Percentiles rank a stretch among this genome's conserved stretches.
Conservation (phyloP, 2,329 filamentous ascomycete genomes). For the Aschersonia sp. region DNA sequence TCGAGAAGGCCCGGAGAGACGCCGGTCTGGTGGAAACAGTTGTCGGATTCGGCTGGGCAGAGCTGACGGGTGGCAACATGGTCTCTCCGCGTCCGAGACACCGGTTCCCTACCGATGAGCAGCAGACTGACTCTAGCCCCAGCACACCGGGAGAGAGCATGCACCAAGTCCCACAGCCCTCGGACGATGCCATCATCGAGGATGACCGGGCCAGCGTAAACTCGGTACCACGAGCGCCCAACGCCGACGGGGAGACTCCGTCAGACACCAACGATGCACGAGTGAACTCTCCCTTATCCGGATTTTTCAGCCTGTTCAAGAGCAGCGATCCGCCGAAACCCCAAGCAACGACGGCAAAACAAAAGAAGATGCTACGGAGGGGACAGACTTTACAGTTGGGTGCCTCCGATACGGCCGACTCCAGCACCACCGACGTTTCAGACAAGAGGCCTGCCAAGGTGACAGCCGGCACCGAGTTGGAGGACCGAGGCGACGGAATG, state of each 20-base stretch:
- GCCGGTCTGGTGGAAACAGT: conserved; percentile 87
- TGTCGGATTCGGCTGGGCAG: conserved; percentile 87
- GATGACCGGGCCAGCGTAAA: conserved; percentile 48
- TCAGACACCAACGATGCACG: conserved; percentile 17
- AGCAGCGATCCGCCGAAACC: conserved; percentile 35
- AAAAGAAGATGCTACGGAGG: conserved; percentile 58
- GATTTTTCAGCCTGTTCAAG: conserved; percentile 63
- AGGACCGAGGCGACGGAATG: conserved; percentile 28
- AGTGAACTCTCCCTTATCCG: conserved; percentile 30
- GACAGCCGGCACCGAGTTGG: conserved; percentile 35
- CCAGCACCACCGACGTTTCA: conserved; percentile 5
- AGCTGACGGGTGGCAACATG: conserved; percentile 63
- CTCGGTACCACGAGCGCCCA: conserved; percentile 20
- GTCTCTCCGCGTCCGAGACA: conserved; percentile 27
- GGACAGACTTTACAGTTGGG: conserved; percentile 52
- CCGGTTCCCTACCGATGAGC: conserved; percentile 22
- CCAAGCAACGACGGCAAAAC: conserved; percentile 39
- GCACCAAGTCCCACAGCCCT: conserved; percentile 56
- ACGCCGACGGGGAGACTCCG: conserved; percentile 12
- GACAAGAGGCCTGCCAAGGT: conserved; percentile 19
- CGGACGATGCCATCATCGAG: conserved; percentile 48
- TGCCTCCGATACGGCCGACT: conserved; percentile 12
- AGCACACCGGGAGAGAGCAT: conserved; percentile 23
- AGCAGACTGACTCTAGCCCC: conserved; percentile 16
- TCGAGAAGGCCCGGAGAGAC: conserved; percentile 86